Conservation (phyloP, 2,329 filamentous ascomycete species). For the Trichoderma sp. region DNA sequence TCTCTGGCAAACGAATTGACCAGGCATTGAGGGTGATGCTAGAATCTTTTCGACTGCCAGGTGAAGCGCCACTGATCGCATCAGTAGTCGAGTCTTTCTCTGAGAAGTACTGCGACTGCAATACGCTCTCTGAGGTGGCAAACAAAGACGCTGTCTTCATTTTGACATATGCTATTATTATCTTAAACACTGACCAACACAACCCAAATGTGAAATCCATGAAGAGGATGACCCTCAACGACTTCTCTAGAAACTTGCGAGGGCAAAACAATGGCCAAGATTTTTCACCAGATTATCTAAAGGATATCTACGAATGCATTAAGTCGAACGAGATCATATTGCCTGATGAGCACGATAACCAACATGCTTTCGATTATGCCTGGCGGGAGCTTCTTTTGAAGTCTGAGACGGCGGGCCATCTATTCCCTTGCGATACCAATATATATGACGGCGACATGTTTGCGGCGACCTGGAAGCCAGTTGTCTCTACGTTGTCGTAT, state of each 20-base stretch:
- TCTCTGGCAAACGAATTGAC: conserved; percentile 79
- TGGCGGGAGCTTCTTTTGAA: conserved; percentile 94
- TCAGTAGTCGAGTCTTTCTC: conserved; percentile 85
- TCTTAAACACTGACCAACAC: conserved; percentile 95
- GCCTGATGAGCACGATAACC: conserved; percentile 94
- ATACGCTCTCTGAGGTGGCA: conserved; percentile 69
- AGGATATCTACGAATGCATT: conserved; percentile 87
- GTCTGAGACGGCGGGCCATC: conserved; percentile 68
- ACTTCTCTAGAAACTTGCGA: conserved; percentile 85
- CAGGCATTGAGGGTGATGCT: conserved; percentile 85
- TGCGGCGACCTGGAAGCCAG: conserved; percentile 88
- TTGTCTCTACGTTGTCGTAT: conserved; percentile 91
- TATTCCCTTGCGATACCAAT: conserved; percentile 83
- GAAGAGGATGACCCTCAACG: conserved; percentile 78
- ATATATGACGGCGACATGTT: conserved; percentile 98
- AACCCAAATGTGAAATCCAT: conserved; percentile 80
- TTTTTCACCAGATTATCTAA: conserved; percentile 78
- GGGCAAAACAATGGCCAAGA: conserved; percentile 84
- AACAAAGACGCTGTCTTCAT: conserved; percentile 88
- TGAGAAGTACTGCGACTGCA: conserved; percentile 74
- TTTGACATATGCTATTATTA: conserved; percentile 92
- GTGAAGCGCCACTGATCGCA: conserved; percentile 89
- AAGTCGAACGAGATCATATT: conserved; percentile 92
- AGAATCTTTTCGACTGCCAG: conserved; percentile 87
- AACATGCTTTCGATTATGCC: conserved; percentile 93